phyloP scores from a whole-genome alignment of 148 eudicot genomes.

The Rhododendron ovatum region DNA sequence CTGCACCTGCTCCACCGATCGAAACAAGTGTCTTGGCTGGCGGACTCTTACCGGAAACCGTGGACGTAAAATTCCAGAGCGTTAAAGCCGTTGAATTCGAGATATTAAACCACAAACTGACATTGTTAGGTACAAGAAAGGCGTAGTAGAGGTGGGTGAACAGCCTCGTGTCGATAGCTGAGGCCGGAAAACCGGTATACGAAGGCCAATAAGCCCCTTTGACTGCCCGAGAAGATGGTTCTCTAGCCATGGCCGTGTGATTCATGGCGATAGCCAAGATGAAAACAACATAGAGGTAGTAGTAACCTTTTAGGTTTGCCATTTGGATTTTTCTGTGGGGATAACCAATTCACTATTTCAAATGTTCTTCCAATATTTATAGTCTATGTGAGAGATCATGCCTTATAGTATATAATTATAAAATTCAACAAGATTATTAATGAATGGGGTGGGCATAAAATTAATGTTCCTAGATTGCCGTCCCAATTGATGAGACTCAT shows the following conservation, averaged over 20 bases:
- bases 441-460: background rate
- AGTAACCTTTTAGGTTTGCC: background rate
- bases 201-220: constrained; percentile 48
- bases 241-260: background rate
- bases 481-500: background rate
- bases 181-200: constrained; percentile 23
- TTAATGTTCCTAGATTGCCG: background rate
- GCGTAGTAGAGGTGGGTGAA: constrained; percentile 52
- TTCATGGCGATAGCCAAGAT: background rate
- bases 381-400: background rate
- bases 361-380: background rate
- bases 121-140: constrained; percentile 34
- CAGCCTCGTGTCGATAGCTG: constrained; percentile 26
- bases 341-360: background rate
- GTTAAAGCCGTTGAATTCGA: constrained; percentile 16
- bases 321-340: background rate
- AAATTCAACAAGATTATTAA: no score
- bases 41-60: constrained; percentile 29
- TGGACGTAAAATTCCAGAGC: constrained; percentile 38
- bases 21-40: constrained; percentile 32
- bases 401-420: background rate
- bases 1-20: constrained; percentile 32
- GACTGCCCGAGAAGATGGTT: constrained; percentile 9
- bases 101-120: constrained; percentile 35
- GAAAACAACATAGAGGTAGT: background rate